phyloP scores from a whole-genome alignment of 2,329 filamentous ascomycete species.

The Sporothrix inflata region DNA sequence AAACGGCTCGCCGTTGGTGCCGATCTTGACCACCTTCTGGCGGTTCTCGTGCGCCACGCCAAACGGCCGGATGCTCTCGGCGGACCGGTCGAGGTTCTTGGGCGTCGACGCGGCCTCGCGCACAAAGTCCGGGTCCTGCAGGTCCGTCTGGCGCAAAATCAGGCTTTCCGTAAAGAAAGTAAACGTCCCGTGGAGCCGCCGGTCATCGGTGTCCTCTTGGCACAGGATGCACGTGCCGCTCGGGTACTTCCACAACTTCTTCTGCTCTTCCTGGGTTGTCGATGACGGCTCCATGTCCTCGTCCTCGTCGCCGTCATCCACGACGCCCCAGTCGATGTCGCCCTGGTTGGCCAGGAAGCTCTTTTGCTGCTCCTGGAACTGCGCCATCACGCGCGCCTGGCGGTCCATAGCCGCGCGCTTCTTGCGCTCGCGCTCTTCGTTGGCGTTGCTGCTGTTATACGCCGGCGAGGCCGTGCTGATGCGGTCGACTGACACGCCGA shows the following conservation, averaged over 20 bases:
- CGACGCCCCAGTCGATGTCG: constrained; percentile 85
- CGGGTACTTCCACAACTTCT: constrained; percentile 86
- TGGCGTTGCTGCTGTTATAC: constrained; percentile 58
- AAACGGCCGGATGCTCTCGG: constrained; percentile 82
- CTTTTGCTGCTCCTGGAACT: constrained; percentile 97
- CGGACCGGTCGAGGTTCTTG: constrained; percentile 79
- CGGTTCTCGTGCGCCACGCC: constrained; percentile 88
- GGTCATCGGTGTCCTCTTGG: constrained; percentile 92
- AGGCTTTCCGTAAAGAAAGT: constrained; percentile 84
- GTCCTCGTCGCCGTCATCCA: constrained; percentile 72
- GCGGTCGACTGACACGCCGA: constrained; percentile 73
- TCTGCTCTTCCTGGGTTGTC: constrained; percentile 51
- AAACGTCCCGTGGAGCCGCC: constrained; percentile 88
- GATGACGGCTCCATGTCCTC: constrained; percentile 47
- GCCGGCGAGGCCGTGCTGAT: constrained; percentile 84
- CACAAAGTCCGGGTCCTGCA: constrained; percentile 80
- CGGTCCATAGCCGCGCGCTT: constrained; percentile 89
- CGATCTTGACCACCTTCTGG: constrained; percentile 74
- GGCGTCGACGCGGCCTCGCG: constrained; percentile 81
- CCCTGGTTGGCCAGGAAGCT: constrained; percentile 89
- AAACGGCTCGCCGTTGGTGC: constrained; percentile 70
- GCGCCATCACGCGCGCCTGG: constrained; percentile 93
- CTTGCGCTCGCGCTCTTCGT: constrained; percentile 78
- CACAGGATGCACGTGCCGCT: constrained; percentile 92
- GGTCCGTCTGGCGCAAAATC: constrained; percentile 83